Evolutionary conservation across 176 grass and related monocot genomes (phyloP).

Genomic region (Phragmites australis): DNA sequence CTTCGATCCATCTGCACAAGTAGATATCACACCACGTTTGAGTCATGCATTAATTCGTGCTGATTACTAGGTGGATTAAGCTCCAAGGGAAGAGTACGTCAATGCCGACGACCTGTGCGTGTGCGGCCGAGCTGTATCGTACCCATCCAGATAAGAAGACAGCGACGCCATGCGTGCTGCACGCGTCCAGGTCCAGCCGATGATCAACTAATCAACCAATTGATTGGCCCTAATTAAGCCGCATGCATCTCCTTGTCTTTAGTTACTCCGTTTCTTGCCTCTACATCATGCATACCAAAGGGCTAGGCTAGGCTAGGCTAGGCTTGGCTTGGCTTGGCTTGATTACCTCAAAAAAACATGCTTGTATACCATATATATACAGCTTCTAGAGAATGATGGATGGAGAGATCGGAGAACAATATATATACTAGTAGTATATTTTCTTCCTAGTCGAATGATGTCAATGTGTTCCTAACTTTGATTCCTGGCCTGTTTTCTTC

Average conservation of each 20-base stretch:
- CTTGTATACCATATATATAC: too few relatives aligned
- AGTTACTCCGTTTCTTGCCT: not conserved
- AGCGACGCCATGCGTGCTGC: slow-evolving; percentile 16
- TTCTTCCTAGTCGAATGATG: slow-evolving; percentile 4
- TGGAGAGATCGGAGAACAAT: too few relatives aligned
- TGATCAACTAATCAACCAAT: not conserved
- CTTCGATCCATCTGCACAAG: not conserved
- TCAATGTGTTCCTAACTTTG: slow-evolving; percentile 30
- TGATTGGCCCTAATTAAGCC: too few relatives aligned
- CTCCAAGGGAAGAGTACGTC: not conserved
- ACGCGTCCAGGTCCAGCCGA: not conserved
- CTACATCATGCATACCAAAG: not conserved
- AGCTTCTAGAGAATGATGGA: too few relatives aligned
- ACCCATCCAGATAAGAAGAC: slow-evolving; percentile 15
- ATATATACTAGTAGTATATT: too few relatives aligned
- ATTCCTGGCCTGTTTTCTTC: not conserved
- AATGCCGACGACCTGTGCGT: not conserved
- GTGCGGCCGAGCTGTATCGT: not conserved
- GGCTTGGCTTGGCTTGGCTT: too few relatives aligned
- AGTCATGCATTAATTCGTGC: not conserved
- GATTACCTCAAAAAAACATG: too few relatives aligned
- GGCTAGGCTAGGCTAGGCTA: not conserved
- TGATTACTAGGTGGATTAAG: not conserved
- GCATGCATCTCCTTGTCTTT: not conserved
- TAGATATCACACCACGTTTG: not conserved